These are phyloP conservation scores for Vigna unguiculata DNA, from an alignment of 306 rosid species.

Conservation along the genomic window DNA sequence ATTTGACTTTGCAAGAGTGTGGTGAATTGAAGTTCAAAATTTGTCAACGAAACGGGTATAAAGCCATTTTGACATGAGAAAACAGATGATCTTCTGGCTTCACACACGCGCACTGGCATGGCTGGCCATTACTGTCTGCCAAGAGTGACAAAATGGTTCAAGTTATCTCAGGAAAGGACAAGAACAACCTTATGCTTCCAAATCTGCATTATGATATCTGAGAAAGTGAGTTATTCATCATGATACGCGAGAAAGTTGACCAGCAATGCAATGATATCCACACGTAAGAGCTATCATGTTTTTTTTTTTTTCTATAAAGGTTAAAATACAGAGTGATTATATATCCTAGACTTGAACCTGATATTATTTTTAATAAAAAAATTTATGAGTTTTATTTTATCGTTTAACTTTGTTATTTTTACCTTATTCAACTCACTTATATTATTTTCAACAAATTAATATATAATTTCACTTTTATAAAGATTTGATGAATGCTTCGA, in stretches of 20 bases:
- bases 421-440: no score
- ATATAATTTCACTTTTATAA: no score
- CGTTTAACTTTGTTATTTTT: no score
- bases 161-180: conserved; percentile 30
- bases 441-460: no score
- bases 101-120: conserved; percentile 43
- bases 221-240: conserved; percentile 34
- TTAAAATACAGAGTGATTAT: no score
- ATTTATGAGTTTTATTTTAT: no score
- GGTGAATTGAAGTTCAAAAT: conserved; percentile 34
- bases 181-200: conserved; percentile 11
- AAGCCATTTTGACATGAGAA: conserved; percentile 44
- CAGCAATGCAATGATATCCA: not conserved
- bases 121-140: conserved; percentile 35
- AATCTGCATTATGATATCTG: conserved; percentile 34
- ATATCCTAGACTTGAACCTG: no score
- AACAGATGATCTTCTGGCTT: conserved; percentile 37
- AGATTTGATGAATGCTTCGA: no score
- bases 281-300: not conserved
- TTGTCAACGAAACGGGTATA: conserved; percentile 59
- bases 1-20: conserved; percentile 48
- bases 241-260: conserved; percentile 21
- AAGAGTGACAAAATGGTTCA: conserved; percentile 34
- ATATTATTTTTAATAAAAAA: no score
- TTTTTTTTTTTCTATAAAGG: no score